Evolutionary conservation across 257 asterid genomes (phyloP).

Genomic region (Solanum piurae): DNA sequence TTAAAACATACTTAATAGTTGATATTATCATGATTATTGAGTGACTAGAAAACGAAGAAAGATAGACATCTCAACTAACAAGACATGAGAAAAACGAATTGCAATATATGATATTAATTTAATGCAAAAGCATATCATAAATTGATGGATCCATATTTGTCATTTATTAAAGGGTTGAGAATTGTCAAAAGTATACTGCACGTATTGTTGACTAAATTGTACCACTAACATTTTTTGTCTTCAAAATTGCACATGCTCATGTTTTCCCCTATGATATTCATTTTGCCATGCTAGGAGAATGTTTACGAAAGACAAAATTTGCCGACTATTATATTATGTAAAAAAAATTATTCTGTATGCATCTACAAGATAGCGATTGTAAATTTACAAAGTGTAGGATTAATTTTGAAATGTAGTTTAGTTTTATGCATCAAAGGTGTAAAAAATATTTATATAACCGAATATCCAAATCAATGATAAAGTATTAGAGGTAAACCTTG

Average conservation of each 20-base stretch:
- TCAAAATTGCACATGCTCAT: neutral
- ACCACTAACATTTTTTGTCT: neutral
- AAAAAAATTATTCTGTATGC: neutral
- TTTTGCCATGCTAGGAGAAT: neutral
- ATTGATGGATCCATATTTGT: neutral
- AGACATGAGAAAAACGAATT: neutral
- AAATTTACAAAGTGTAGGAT: neutral
- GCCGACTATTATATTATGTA: neutral
- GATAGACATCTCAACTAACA: neutral
- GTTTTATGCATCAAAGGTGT: neutral
- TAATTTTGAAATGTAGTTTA: neutral
- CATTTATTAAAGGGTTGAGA: neutral
- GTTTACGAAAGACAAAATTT: neutral
- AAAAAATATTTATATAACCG: neutral
- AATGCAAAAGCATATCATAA: neutral
- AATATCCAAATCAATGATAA: neutral
- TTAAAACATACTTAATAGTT: neutral
- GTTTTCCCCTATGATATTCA: neutral
- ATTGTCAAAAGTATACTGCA: neutral
- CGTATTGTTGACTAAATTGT: neutral
- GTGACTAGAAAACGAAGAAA: neutral
- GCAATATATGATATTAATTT: neutral
- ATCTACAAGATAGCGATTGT: fast-evolving
- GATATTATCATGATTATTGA: neutral
- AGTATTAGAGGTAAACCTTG: neutral